These are phyloP conservation scores for Rhododendron griersonianum DNA, from an alignment of 148 eudicot genomes.

Conservation along the genomic window DNA sequence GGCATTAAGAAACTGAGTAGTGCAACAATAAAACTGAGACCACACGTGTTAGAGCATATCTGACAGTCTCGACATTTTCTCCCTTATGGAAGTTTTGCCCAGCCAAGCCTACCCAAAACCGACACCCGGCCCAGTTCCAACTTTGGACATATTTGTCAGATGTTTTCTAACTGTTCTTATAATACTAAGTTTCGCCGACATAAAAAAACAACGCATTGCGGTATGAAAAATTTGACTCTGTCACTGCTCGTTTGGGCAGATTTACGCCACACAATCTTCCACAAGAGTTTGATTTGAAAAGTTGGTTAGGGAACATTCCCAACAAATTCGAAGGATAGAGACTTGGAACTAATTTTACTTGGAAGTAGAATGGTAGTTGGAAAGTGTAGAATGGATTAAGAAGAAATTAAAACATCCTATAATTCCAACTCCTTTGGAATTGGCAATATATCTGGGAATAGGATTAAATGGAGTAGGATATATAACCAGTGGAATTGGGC, in stretches of 20 bases:
- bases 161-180: background rate
- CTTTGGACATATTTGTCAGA: background rate
- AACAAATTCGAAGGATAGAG: background rate
- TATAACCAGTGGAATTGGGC: too few species aligned
- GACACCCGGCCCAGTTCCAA: background rate
- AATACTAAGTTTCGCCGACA: too few species aligned
- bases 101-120: too few species aligned
- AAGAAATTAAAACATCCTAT: too few species aligned
- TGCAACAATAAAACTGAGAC: background rate
- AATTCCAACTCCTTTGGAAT: too few species aligned
- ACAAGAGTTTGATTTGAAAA: background rate
- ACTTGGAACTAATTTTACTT: background rate
- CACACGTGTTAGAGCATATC: background rate
- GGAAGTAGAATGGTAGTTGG: background rate
- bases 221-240: background rate
- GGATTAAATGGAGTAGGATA: too few species aligned
- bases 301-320: background rate
- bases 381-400: background rate
- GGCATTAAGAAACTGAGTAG: too few species aligned
- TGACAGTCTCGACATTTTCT: too few species aligned
- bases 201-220: too few species aligned
- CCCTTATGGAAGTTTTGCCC: too few species aligned
- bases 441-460: too few species aligned
- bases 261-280: background rate
- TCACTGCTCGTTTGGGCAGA: background rate